These are phyloP conservation scores for Colletotrichum sansevieriae DNA, from an alignment of 2,329 filamentous ascomycete species.

Conservation along the genomic window DNA sequence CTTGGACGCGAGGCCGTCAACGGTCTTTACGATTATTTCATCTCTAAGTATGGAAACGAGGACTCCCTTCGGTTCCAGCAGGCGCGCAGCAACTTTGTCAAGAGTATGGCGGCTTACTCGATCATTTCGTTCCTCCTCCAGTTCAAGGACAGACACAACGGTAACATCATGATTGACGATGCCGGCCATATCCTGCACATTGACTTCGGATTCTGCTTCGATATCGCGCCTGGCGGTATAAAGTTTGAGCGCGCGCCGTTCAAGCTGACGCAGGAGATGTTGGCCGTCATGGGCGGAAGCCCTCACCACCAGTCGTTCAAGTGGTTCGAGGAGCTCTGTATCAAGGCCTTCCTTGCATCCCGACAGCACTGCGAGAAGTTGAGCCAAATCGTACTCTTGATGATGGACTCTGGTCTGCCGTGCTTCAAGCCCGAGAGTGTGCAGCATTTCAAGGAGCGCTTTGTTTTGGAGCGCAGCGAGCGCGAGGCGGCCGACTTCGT, in stretches of 20 bases:
- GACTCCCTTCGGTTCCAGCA: constrained; percentile 95
- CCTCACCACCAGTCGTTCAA: constrained; percentile 89
- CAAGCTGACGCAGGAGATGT: constrained; percentile 97
- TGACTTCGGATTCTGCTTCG: constrained; percentile 99
- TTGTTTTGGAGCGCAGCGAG: constrained; percentile 92
- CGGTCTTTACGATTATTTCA: constrained; percentile 97
- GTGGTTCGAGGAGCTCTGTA: constrained; percentile 95
- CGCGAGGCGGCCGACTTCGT: constrained; percentile 96
- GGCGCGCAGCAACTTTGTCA: constrained; percentile 96
- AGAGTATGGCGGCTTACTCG: constrained; percentile 98
- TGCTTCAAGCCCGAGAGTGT: constrained; percentile 99
- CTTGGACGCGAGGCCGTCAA: constrained; percentile 98
- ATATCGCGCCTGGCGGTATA: constrained; percentile 96
- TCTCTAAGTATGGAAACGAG: constrained; percentile 96
- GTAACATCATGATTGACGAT: constrained; percentile 99
- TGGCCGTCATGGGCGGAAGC: constrained; percentile 96
- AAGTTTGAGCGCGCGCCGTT: constrained; percentile 98
- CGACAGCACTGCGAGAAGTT: constrained; percentile 91
- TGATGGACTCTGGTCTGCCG: constrained; percentile 95
- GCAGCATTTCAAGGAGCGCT: constrained; percentile 90
- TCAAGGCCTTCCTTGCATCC: constrained; percentile 93
- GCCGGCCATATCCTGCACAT: constrained; percentile 98
- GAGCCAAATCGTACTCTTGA: constrained; percentile 88
- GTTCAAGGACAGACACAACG: constrained; percentile 99
- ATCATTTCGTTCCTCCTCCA: constrained; percentile 97